Conservation (phyloP, 495 filamentous ascomycete species). For the Eremomyces bilateralis region DNA sequence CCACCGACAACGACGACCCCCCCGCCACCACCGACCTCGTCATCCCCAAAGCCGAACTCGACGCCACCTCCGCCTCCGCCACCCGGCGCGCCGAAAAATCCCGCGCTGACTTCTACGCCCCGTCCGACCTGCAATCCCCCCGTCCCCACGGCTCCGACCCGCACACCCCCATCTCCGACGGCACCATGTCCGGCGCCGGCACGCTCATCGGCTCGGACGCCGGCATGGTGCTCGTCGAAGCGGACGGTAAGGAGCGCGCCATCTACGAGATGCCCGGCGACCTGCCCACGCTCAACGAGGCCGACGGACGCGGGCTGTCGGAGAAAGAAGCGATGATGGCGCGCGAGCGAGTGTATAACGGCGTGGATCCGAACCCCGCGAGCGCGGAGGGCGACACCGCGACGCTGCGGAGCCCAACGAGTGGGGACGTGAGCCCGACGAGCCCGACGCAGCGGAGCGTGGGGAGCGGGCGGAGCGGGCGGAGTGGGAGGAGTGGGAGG, state of each 20-base stretch:
- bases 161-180: not conserved
- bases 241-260: slow-evolving; percentile 13
- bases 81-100: not conserved
- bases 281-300: slow-evolving; percentile 15
- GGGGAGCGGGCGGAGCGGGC: too few relatives aligned
- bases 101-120: too few relatives aligned
- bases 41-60: slow-evolving; percentile 19
- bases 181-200: slow-evolving; percentile 3
- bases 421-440: too few relatives aligned
- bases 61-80: slow-evolving; percentile 4
- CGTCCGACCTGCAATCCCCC: too few relatives aligned
- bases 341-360: slow-evolving; percentile 18
- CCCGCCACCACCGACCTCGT: slow-evolving; percentile 7
- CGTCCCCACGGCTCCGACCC: too few relatives aligned
- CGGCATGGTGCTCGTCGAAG: slow-evolving; percentile 6
- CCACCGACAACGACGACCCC: slow-evolving; percentile 1
- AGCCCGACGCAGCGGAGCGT: too few relatives aligned
- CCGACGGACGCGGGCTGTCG: slow-evolving; percentile 14
- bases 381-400: too few relatives aligned
- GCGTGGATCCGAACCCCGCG: slow-evolving; percentile 12
- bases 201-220: not conserved
- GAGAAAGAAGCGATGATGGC: slow-evolving; percentile 20
- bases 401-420: too few relatives aligned
- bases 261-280: slow-evolving; percentile 21
- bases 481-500: too few relatives aligned